Conservation (phyloP, 805 yeast species). For the Blastobotrys terrestris region DNA sequence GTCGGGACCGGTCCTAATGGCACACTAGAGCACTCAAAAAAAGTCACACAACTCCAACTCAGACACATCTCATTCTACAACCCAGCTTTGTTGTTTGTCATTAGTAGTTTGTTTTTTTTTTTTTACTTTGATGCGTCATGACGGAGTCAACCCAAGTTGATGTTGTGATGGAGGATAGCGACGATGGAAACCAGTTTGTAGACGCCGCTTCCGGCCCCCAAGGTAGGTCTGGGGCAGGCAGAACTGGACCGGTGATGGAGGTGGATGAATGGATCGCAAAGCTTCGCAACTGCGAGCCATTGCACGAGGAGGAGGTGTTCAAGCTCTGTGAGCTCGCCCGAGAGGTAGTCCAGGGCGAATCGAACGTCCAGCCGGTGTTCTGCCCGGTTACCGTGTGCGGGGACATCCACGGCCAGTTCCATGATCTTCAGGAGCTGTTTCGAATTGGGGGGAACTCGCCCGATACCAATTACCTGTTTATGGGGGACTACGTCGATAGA, state of each 20-base stretch:
- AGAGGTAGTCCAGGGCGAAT: slow-evolving; percentile 71
- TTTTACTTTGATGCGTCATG: neutral
- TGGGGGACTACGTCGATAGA: slow-evolving; percentile 92
- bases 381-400: slow-evolving; percentile 97
- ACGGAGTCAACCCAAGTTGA: neutral
- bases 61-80: too few relatives aligned
- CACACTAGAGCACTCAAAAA: neutral
- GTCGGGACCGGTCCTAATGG: neutral
- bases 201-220: neutral
- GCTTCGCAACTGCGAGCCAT: slow-evolving; percentile 70
- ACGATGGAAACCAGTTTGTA: neutral
- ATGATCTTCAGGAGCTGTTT: slow-evolving; percentile 87
- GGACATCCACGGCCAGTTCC: slow-evolving; percentile 95
- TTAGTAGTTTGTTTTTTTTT: neutral
- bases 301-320: slow-evolving; percentile 73
- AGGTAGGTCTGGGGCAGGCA: neutral
- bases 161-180: neutral
- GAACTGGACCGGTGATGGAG: slow-evolving; percentile 32
- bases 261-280: slow-evolving; percentile 85
- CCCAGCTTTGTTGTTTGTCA: too few relatives aligned
- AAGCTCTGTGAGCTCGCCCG: slow-evolving; percentile 80
- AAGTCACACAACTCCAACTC: too few relatives aligned
- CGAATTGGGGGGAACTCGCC: slow-evolving; percentile 95
- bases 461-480: slow-evolving; percentile 78
- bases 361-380: slow-evolving; percentile 90